Conservation (phyloP, 352 stramenopile species). For the Phytophthora kernoviae region DNA sequence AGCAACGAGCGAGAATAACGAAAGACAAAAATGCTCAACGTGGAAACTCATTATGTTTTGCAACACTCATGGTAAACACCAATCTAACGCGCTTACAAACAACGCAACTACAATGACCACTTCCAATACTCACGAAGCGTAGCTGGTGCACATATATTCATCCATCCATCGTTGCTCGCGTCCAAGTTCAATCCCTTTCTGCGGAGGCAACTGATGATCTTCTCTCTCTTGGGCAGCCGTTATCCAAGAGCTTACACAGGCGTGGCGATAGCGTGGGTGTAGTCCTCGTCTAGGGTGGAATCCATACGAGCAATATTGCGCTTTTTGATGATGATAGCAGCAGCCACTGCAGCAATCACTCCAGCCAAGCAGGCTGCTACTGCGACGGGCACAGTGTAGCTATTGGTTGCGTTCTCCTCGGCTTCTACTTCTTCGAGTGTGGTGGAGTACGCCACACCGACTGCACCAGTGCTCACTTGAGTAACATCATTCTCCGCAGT, state of each 20-base stretch:
- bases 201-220: too few relatives aligned
- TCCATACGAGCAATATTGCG: constrained; percentile 27
- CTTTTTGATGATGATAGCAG: constrained; percentile 46
- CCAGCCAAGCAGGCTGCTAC: constrained; percentile 44
- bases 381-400: constrained; percentile 31
- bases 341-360: constrained; percentile 44
- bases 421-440: constrained; percentile 34
- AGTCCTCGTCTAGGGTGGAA: constrained; percentile 27
- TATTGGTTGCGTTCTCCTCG: constrained; percentile 12
- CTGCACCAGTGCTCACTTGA: constrained; percentile 14
- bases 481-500: constrained; percentile 11
- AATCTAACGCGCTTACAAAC: too few relatives aligned
- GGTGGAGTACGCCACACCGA: constrained; percentile 35
- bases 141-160: not conserved
- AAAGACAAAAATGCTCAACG: too few relatives aligned
- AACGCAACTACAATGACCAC: too few relatives aligned
- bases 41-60: too few relatives aligned
- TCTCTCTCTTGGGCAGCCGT: too few relatives aligned
- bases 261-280: constrained; percentile 27
- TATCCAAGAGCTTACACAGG: constrained; percentile 9
- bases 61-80: too few relatives aligned
- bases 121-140: not conserved
- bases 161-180: not conserved
- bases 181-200: constrained; percentile 23
- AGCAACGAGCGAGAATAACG: too few relatives aligned